phyloP scores from a whole-genome alignment of 108 stramenopile genomes.

The Parmales sp. region DNA sequence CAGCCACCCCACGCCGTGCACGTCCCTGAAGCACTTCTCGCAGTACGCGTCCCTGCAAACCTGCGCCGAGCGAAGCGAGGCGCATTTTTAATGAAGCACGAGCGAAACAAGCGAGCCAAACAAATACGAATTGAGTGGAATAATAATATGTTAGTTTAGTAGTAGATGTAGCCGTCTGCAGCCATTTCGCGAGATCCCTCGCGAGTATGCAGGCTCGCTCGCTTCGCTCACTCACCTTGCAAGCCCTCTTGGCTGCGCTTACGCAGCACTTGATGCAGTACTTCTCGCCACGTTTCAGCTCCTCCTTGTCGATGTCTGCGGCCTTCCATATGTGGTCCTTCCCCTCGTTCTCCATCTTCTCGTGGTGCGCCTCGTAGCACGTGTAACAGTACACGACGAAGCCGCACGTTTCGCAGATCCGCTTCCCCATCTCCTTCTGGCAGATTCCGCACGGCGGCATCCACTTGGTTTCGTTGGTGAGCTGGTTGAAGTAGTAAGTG shows the following conservation, averaged over 20 bases:
- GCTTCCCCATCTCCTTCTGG: constrained; percentile 21
- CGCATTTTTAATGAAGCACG: too few relatives aligned
- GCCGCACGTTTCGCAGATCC: constrained; percentile 20
- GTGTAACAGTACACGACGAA: constrained; percentile 21
- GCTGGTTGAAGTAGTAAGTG: constrained; percentile 31
- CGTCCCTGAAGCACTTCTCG: constrained; percentile 22
- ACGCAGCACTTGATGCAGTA: constrained; percentile 28
- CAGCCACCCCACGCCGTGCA: constrained; percentile 26
- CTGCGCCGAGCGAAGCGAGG: too few relatives aligned
- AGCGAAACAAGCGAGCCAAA: too few relatives aligned
- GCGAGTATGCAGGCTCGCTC: too few relatives aligned
- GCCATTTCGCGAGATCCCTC: too few relatives aligned
- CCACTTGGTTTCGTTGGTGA: constrained; percentile 26
- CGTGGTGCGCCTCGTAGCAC: constrained; percentile 23
- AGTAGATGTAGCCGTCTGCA: too few relatives aligned
- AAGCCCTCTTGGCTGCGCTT: constrained; percentile 20
- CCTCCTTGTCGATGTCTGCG: constrained; percentile 29
- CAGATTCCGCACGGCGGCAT: constrained; percentile 34
- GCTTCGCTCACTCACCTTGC: too few relatives aligned
- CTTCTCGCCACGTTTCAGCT: constrained; percentile 20
- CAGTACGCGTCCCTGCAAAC: constrained; percentile 25
- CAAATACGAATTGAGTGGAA: too few relatives aligned
- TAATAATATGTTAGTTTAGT: too few relatives aligned
- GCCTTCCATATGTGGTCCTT: constrained; percentile 19
- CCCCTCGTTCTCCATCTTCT: constrained; percentile 6